Percentiles rank a stretch among this genome's conserved stretches.
phyloP scores from a whole-genome alignment of 169 alveolate genomes.

The Theileria annulata region DNA sequence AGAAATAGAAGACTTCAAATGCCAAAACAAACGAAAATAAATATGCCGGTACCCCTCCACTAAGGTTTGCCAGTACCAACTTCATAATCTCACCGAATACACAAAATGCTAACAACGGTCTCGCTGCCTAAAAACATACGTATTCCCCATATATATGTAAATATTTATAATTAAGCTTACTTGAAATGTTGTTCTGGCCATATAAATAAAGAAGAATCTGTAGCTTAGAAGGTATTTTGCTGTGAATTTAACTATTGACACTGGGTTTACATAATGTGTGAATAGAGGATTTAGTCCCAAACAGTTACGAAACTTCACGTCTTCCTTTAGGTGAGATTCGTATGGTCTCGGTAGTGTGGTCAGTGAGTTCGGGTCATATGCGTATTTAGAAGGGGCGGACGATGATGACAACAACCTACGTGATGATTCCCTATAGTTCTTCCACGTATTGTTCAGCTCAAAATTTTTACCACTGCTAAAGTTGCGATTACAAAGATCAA shows the following conservation, averaged over 20 bases:
- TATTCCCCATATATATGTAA: neutral
- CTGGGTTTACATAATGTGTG: slow-evolving; percentile 65
- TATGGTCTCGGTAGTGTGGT: slow-evolving; percentile 48
- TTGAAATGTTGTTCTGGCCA: slow-evolving; percentile 88
- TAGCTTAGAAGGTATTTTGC: slow-evolving; percentile 75
- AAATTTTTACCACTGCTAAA: slow-evolving; percentile 15
- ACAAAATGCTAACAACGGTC: slow-evolving; percentile 85
- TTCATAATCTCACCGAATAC: slow-evolving; percentile 86
- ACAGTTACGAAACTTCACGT: slow-evolving; percentile 11
- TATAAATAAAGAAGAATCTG: slow-evolving; percentile 82
- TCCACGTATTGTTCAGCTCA: slow-evolving; percentile 27
- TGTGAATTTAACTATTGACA: slow-evolving; percentile 76
- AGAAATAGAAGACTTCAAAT: slow-evolving; percentile 84
- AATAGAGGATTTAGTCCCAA: slow-evolving; percentile 56
- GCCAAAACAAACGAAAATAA: slow-evolving; percentile 85
- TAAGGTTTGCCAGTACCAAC: slow-evolving; percentile 80
- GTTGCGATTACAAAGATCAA: slow-evolving; percentile 6
- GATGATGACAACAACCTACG: neutral
- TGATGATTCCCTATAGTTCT: slow-evolving; percentile 31
- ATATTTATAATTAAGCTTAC: slow-evolving; percentile 40
- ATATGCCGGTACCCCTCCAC: slow-evolving; percentile 82
- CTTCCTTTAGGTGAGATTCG: slow-evolving; percentile 20
- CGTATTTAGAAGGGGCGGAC: slow-evolving; percentile 5
- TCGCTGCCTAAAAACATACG: slow-evolving; percentile 74
- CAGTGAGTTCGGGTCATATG: slow-evolving; percentile 41